These are phyloP conservation scores for Nymphaea colorata DNA, from an alignment of 164 flowering plant species.

Conservation along the genomic window DNA sequence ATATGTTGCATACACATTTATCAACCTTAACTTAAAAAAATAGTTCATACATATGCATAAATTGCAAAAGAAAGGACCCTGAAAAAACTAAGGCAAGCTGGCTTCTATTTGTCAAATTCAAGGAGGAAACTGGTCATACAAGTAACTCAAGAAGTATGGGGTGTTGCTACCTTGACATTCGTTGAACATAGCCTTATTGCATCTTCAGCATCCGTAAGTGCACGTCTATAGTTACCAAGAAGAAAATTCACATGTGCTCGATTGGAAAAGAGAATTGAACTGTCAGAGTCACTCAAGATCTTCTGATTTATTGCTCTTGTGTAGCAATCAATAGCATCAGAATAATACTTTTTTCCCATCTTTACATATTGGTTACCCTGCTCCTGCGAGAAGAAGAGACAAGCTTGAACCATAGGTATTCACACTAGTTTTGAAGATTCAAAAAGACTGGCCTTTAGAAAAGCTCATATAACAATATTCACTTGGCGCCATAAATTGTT, in stretches of 20 bases:
- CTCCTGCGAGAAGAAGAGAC: conserved; percentile 37
- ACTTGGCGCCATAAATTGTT: background rate
- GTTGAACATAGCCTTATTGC: conserved; percentile 51
- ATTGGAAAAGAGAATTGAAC: conserved; percentile 60
- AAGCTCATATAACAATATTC: background rate
- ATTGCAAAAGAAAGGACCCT: too few species aligned
- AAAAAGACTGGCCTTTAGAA: background rate
- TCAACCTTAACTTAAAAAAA: too few species aligned
- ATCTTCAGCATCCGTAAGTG: conserved; percentile 71
- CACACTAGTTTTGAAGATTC: background rate
- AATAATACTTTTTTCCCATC: conserved; percentile 75
- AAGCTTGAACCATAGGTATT: background rate
- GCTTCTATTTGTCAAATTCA: background rate
- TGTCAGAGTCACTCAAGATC: conserved; percentile 47
- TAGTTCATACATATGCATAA: too few species aligned
- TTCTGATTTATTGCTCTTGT: conserved; percentile 84
- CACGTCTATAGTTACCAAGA: conserved; percentile 74
- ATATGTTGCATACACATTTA: background rate
- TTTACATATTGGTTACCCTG: conserved; percentile 79
- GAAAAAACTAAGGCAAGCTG: background rate
- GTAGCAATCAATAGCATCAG: conserved; percentile 80
- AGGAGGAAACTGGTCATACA: background rate
- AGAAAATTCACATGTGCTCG: conserved; percentile 88
- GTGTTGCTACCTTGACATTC: conserved; percentile 55
- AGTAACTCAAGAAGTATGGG: background rate